Evolutionary conservation across 768 basidiomycete genomes (phyloP), one percentile per base, ranked within the genome.

Genomic region (Agrocybe pediades): DNA sequence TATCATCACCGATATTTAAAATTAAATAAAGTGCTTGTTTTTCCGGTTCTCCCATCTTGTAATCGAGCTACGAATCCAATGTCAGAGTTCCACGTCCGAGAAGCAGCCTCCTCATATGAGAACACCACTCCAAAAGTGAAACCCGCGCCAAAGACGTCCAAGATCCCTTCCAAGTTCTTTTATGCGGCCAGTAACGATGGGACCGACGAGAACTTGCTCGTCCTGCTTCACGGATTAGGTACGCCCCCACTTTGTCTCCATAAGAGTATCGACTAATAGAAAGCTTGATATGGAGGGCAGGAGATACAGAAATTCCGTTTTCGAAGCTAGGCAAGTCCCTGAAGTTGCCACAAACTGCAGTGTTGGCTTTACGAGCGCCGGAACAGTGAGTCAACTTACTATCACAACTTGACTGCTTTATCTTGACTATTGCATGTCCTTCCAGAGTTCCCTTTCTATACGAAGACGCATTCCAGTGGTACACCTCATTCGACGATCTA

Each of bases 181-280:
- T 96, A 95, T 67, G 56, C 72, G 5, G 76, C 91, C 13, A 92
- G 91, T 55, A 79, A 85, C 54, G 91, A 95, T 66, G 91, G 91
- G 41, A 87, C 84, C 8, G 92, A 95, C 60, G 88, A 92, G 67
- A 95, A 95, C 67, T 70, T 95, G 16, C 70, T 96, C 20, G 78
- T 96, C 54, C 76, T 96, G 26, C 73, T 96, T 7, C 94, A 96
- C 57, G 94, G 94, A 0, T 80, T 95, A 21, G 93, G 93, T 92
- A 57, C 51, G 80, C 66, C 16, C 30, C 19, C 41, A 40, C 29
- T 24, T 24, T 40, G 25, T 29, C 24, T 41, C 23, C 39, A 8
- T 6, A 13, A 29, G 42, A n/a, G 8, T 24, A 16, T 36, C 15
- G 16, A 41, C 6, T 19, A 29, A 19, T 43, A n/a, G n/a, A n/a